Evolutionary conservation across 2,329 filamentous ascomycete species (phyloP), one percentile per base, ranked within the genome.

Genomic region (Penicillium sp.): DNA sequence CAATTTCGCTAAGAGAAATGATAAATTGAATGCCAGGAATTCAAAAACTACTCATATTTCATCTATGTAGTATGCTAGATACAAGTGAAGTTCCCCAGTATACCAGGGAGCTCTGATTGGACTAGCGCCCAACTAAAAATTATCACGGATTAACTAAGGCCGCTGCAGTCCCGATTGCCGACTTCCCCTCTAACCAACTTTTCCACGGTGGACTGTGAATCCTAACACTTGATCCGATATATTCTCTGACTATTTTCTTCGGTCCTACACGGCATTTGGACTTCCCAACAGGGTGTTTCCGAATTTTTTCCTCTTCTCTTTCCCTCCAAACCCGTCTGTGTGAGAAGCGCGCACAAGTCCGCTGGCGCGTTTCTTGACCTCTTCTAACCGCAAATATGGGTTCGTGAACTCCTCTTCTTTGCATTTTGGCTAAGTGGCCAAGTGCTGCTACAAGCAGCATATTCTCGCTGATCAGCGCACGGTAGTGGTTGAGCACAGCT

Each of bases 361-460:
- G 55, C 58, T 63, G 53, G 69, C 69, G 69, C 68, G 67, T 67
- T 67, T 68, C 64, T 57, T 52, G 47, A 56, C 57, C 55, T 58
- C 55, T 54, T 61, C 57, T 56, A 64, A 67, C 72, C 74, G 76
- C 79, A 81, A 83, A 80, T 78, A 84, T 84, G 74, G 74, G 74
- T 76, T 62, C 55, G 71, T 66, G 50, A 43, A 32, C 52, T 52
- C 51, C 55, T 47, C 52, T 56, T 47, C 23, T 31, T 43, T 40
- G 18, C 18, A 45, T 36, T 9, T 16, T 31, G 13, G 29, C 27
- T 27, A 32, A 29, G 11, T 26, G 24, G 24, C 24, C 24, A 9
- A 26, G 24, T 9, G n/a, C 38, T 20, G 11, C 13, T 14, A 26
- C 16, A 22, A 39, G 8, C 35, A 11, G 28, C 10, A 16, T 20